These are phyloP conservation scores for Ilyonectria mors-panacis DNA, from an alignment of 2,329 filamentous ascomycete genomes.

Conservation along the genomic window DNA sequence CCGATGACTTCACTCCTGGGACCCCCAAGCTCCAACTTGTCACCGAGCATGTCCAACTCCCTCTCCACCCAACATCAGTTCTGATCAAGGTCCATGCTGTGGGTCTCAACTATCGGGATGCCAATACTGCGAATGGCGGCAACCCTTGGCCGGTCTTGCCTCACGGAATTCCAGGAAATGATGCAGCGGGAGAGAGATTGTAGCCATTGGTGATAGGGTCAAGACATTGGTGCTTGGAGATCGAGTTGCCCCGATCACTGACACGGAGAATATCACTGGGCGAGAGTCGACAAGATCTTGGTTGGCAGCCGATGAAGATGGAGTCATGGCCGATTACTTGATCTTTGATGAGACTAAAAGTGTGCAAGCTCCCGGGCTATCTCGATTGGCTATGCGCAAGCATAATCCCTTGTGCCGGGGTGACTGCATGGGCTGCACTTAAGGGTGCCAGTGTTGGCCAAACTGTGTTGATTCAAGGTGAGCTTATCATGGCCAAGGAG, in stretches of 20 bases:
- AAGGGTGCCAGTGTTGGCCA: conserved; percentile 56
- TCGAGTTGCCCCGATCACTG: conserved; percentile 55
- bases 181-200: conserved; percentile 59
- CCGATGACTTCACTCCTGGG: conserved; percentile 49
- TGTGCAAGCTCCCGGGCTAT: conserved; percentile 55
- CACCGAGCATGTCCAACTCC: conserved; percentile 50
- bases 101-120: conserved; percentile 54
- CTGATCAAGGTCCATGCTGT: conserved; percentile 52
- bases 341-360: conserved; percentile 56
- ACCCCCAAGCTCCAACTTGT: conserved; percentile 53
- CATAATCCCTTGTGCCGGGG: conserved; percentile 60
- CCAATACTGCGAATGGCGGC: conserved; percentile 55
- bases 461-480: conserved; percentile 61
- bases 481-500: not conserved
- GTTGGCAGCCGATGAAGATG: conserved; percentile 61
- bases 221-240: conserved; percentile 52
- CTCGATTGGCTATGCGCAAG: conserved; percentile 55
- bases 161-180: conserved; percentile 53
- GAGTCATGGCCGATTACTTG: conserved; percentile 58
- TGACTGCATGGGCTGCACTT: conserved; percentile 62
- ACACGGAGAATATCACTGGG: conserved; percentile 57
- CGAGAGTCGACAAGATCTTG: conserved; percentile 55
- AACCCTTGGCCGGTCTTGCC: conserved; percentile 59
- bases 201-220: conserved; percentile 55
- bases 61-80: conserved; percentile 50